Percentiles rank a stretch among this genome's conserved stretches.
Evolutionary conservation across 805 yeast genomes (phyloP).

Genomic region (Candida montana): DNA sequence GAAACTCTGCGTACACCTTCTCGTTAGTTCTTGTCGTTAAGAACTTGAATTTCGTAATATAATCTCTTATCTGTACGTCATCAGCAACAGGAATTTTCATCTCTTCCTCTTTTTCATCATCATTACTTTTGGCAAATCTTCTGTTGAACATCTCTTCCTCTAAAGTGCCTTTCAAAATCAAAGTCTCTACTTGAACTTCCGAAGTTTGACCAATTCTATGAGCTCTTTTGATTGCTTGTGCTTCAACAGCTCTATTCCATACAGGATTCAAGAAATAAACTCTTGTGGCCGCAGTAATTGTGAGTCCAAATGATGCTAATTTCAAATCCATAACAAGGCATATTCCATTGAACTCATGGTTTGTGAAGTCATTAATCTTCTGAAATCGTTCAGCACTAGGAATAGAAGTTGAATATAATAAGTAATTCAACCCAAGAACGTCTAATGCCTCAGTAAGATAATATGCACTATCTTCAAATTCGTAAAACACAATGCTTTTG

Average conservation of each 20-base stretch:
- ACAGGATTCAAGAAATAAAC: conserved; percentile 70
- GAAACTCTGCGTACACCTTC: conserved; percentile 10
- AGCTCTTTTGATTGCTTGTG: conserved; percentile 73
- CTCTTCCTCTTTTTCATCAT: conserved; percentile 14
- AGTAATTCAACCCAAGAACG: conserved; percentile 51
- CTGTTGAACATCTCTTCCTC: conserved; percentile 62
- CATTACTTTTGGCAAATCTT: conserved; percentile 17
- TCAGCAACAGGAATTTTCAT: conserved; percentile 43
- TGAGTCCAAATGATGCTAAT: conserved; percentile 65
- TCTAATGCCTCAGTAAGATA: conserved; percentile 62
- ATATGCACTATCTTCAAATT: conserved; percentile 67
- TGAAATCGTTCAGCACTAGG: conserved; percentile 44
- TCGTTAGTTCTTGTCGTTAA: conserved; percentile 25
- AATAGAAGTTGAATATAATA: conserved; percentile 60
- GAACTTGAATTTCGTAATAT: conserved; percentile 46
- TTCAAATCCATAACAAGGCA: conserved; percentile 61
- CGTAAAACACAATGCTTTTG: conserved; percentile 62
- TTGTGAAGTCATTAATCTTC: conserved; percentile 47
- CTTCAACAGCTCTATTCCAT: conserved; percentile 65
- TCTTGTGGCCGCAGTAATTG: conserved; percentile 61
- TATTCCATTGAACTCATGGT: conserved; percentile 37
- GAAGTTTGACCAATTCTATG: conserved; percentile 67
- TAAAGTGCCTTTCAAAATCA: conserved; percentile 54
- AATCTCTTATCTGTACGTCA: conserved; percentile 53
- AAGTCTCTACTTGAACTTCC: conserved; percentile 65